A percentile compares a stretch with the other conserved stretches of the same genome.
Conservation (phyloP, 257 asterid genomes). For the Scutellaria baicalensis region DNA sequence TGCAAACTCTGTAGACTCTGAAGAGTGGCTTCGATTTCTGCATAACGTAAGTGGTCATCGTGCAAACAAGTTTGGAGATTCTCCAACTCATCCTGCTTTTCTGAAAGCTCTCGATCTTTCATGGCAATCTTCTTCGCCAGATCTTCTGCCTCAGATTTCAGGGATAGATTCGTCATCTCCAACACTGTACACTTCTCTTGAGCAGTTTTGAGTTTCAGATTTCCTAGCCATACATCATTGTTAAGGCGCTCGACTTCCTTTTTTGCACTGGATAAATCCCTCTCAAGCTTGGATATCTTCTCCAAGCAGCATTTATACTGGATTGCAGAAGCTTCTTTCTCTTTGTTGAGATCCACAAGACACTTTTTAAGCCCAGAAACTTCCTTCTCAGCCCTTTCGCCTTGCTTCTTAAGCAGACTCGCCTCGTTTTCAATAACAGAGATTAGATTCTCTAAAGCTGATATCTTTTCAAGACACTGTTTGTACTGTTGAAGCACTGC, state of each 20-base stretch:
- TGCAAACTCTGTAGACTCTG: constrained; percentile 52
- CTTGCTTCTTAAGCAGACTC: constrained; percentile 40
- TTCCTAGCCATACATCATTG: constrained; percentile 35
- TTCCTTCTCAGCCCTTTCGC: constrained; percentile 67
- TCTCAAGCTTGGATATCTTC: constrained; percentile 71
- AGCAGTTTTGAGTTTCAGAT: constrained; percentile 45
- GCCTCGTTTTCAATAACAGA: constrained; percentile 43
- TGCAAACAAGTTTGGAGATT: constrained; percentile 47
- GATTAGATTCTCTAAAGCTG: constrained; percentile 52
- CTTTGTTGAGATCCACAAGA: constrained; percentile 45
- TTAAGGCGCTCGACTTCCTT: constrained; percentile 64
- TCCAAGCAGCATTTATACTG: constrained; percentile 68
- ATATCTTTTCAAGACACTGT: constrained; percentile 42
- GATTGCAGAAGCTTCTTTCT: constrained; percentile 57
- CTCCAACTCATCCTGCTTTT: constrained; percentile 78
- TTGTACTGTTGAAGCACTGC: constrained; percentile 33
- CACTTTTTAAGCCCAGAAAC: constrained; percentile 42
- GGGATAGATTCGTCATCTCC: constrained; percentile 63
- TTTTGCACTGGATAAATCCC: constrained; percentile 39
- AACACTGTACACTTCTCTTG: constrained; percentile 53
- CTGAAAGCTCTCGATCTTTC: constrained; percentile 70
- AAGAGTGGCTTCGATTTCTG: constrained; percentile 63
- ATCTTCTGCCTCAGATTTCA: constrained; percentile 65
- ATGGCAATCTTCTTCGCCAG: constrained; percentile 51
- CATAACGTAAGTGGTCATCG: constrained; percentile 45